Evolutionary conservation across 2,329 filamentous ascomycete species (phyloP).

Genomic region (Fonsecaea nubica): DNA sequence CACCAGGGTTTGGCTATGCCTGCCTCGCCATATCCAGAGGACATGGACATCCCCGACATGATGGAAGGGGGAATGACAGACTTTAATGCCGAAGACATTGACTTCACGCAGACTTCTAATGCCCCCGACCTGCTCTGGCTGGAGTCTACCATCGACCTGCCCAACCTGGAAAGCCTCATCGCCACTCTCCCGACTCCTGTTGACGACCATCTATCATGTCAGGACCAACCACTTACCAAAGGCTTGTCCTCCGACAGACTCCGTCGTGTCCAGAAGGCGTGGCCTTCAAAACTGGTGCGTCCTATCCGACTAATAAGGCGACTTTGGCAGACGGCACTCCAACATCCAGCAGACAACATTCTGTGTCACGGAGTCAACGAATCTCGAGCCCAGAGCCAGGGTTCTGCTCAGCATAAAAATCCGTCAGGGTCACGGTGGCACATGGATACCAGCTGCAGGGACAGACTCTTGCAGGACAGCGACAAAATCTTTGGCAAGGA

Average conservation of each 20-base stretch:
- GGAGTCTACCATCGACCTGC: background rate
- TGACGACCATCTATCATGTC: background rate
- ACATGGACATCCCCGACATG: background rate
- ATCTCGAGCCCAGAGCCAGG: background rate
- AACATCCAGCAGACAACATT: constrained; percentile 18
- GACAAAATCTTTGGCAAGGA: constrained; percentile 7
- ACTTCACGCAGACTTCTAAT: background rate
- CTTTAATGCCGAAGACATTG: background rate
- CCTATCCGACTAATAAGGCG: constrained; percentile 12
- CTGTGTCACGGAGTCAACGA: background rate
- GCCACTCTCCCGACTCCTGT: background rate
- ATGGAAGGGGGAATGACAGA: background rate
- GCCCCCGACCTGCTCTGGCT: background rate
- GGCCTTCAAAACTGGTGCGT: background rate
- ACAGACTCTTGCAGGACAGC: constrained; percentile 16
- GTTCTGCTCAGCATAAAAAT: background rate
- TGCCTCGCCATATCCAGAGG: background rate
- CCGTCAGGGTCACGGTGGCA: constrained; percentile 15
- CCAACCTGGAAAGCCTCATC: background rate
- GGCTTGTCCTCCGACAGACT: background rate
- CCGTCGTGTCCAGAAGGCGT: background rate
- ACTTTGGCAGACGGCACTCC: constrained; percentile 13
- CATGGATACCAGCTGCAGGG: constrained; percentile 19
- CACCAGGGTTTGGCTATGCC: background rate
- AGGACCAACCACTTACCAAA: background rate